Base-by-base conservation (phyloP, 345 rosid species). In the Isatis tinctoria region DNA sequence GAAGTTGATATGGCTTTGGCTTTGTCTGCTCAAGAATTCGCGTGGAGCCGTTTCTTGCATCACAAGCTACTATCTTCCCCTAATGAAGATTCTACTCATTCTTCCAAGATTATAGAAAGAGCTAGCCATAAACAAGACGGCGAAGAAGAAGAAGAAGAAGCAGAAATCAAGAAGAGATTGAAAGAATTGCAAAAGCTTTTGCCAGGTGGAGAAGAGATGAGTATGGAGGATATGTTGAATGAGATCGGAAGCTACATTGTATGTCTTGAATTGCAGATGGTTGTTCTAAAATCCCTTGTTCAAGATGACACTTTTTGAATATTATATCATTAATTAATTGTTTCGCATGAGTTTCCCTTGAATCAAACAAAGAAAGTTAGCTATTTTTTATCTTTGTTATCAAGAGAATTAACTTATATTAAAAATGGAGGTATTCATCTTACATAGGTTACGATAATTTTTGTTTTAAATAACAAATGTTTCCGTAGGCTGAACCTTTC, bases 1-100 rank as follows among this genome's bases (percentile, higher is more conserved):
- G 83, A 83, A 80, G 78, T 78, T 3, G 80, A 83, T 74, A 77
- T 74, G 82, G 82, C 85, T 41, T 74, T 83, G 27, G 83, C 74
- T 14, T 45, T 77, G 54, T 80, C 85, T 8, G 41, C 83, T 40
- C 74, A 74, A 67, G 75, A 77, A 28, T 83, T 74, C n/a, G 73
- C 80, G 3, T 80, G 85, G 85, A 83, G 82, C 18, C 83, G 51
- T 62, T 77, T 79, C 78, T 71, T 83, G 57, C 65, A 52, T 52
- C 20, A 60, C 9, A 77, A 67, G 20, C 68, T 69, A 69, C 69
- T 49, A 74, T 48, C 62, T 12, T 60, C 74, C 49, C 61, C 71
- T 65, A 49, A 74, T 56, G 27, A 62, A 60, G 76, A 56, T 52
- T 33, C 45, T 39, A 58, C 40, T 60, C 26, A 43, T 45, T 28